These are phyloP conservation scores for Huiozyma naganishii DNA, from an alignment of 805 yeast genomes.

Conservation along the genomic window DNA sequence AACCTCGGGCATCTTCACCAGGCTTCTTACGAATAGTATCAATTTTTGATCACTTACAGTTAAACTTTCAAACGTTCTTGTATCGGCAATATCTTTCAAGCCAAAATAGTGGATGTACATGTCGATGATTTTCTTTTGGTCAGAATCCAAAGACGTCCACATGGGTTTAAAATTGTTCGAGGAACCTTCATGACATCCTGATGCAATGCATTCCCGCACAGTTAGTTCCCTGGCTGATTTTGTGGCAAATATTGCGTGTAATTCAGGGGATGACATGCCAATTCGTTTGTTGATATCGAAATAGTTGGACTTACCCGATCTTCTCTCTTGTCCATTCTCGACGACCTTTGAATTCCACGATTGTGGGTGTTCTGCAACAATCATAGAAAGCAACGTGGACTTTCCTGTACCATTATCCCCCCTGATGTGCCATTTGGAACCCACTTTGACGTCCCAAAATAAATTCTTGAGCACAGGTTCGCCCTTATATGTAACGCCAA, in stretches of 20 bases:
- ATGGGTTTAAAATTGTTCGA: constrained; percentile 41
- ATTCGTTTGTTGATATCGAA: constrained; percentile 70
- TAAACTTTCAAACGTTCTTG: constrained; percentile 38
- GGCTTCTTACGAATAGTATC: constrained; percentile 62
- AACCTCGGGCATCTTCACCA: constrained; percentile 67
- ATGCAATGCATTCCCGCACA: constrained; percentile 47
- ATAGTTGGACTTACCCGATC: constrained; percentile 64
- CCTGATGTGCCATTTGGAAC: constrained; percentile 79
- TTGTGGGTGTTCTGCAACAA: constrained; percentile 95
- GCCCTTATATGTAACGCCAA: constrained; percentile 58
- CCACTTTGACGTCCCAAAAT: constrained; percentile 53
- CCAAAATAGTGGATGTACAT: constrained; percentile 38
- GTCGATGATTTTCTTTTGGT: constrained; percentile 29
- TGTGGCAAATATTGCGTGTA: constrained; percentile 76
- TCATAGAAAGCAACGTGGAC: constrained; percentile 71
- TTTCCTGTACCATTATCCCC: constrained; percentile 94
- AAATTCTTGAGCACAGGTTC: constrained; percentile 48
- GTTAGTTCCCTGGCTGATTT: constrained; percentile 30
- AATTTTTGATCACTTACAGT: constrained; percentile 69
- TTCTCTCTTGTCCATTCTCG: constrained; percentile 50
- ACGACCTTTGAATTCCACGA: constrained; percentile 75
- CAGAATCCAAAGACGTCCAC: constrained; percentile 25
- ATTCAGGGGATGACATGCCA: constrained; percentile 85
- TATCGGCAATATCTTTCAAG: constrained; percentile 30
- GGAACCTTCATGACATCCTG: constrained; percentile 64